A percentile compares a stretch with the other conserved stretches of the same genome.
phyloP scores from a whole-genome alignment of 345 rosid genomes.

The Gossypium longicalyx region DNA sequence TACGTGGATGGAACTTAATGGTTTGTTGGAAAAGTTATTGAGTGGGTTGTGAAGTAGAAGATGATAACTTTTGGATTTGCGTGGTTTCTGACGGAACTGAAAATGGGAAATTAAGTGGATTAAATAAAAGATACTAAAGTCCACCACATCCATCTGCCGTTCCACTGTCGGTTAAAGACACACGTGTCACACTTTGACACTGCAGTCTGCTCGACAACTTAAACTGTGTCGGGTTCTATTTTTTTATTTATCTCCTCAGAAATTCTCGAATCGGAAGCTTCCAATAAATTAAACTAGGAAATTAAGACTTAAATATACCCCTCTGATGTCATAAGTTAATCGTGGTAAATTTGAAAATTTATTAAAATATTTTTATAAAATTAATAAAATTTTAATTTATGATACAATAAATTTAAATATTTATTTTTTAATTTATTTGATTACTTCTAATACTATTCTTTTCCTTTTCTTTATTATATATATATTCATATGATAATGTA shows the following conservation, averaged over 20 bases:
- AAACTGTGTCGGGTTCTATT: not conserved
- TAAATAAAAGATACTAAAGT: constrained; percentile 4
- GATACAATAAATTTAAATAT: too few relatives aligned
- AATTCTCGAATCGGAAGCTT: too few relatives aligned
- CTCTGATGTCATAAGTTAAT: too few relatives aligned
- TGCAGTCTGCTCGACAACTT: not conserved
- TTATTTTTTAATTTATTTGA: too few relatives aligned
- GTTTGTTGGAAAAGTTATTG: not conserved
- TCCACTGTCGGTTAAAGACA: constrained; percentile 10
- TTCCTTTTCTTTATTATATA: too few relatives aligned
- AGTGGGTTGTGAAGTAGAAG: not conserved
- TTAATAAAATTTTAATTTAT: too few relatives aligned
- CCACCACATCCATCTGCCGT: constrained; percentile 7
- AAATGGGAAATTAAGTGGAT: constrained; percentile 17
- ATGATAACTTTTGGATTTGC: not conserved
- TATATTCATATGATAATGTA: too few relatives aligned
- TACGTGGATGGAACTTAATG: constrained; percentile 5
- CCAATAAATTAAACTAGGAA: too few relatives aligned
- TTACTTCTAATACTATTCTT: too few relatives aligned
- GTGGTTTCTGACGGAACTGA: constrained; percentile 11
- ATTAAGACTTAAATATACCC: too few relatives aligned
- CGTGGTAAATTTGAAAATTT: too few relatives aligned
- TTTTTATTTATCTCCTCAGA: not conserved
- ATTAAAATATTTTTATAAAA: too few relatives aligned
- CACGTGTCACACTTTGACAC: constrained; percentile 17